Percentiles rank a stretch among this genome's conserved stretches.
These are phyloP conservation scores for Amylostereum areolatum DNA, from an alignment of 1,284 basidiomycete genomes.

Conservation along the genomic window DNA sequence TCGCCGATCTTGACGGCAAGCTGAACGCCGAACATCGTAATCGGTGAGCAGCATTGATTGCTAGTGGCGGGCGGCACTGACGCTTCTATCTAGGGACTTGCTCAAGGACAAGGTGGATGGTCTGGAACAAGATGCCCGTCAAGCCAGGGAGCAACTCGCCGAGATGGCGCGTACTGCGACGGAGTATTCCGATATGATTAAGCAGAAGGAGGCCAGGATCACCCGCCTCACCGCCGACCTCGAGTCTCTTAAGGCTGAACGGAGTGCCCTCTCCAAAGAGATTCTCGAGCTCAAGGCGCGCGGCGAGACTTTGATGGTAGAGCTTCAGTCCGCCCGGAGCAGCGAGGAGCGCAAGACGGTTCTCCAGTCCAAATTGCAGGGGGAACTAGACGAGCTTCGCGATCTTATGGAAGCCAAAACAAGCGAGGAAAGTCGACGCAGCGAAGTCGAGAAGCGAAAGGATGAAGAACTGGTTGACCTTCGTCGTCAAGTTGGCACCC, in stretches of 20 bases:
- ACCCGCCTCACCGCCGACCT: conserved; percentile 54
- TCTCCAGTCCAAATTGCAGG: conserved; percentile 61
- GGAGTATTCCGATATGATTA: conserved; percentile 75
- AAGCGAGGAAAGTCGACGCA: conserved; percentile 79
- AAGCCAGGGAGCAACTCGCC: conserved; percentile 73
- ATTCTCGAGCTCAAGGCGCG: conserved; percentile 62
- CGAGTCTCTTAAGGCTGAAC: conserved; percentile 45
- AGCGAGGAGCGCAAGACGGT: conserved; percentile 51
- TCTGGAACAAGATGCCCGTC: conserved; percentile 63
- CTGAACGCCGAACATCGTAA: conserved; percentile 62
- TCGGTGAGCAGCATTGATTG: conserved; percentile 40
- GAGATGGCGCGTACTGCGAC: conserved; percentile 75
- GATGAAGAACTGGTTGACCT: conserved; percentile 78
- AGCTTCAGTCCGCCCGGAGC: conserved; percentile 60
- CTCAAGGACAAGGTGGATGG: conserved; percentile 53
- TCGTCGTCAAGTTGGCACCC: conserved; percentile 56
- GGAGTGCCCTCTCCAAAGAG: conserved; percentile 49
- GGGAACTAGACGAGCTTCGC: conserved; percentile 84
- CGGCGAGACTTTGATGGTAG: conserved; percentile 62
- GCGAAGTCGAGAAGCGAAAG: conserved; percentile 83
- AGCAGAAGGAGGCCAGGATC: conserved; percentile 75
- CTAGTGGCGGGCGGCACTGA: conserved; percentile 4
- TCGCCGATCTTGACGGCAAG: conserved; percentile 72
- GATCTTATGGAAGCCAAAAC: conserved; percentile 78
- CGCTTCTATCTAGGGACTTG: conserved; percentile 44